Percentiles rank a stretch among this genome's conserved stretches.
These are phyloP conservation scores for Malus hybrid DNA, from an alignment of 331 rosid genomes.

Conservation along the genomic window DNA sequence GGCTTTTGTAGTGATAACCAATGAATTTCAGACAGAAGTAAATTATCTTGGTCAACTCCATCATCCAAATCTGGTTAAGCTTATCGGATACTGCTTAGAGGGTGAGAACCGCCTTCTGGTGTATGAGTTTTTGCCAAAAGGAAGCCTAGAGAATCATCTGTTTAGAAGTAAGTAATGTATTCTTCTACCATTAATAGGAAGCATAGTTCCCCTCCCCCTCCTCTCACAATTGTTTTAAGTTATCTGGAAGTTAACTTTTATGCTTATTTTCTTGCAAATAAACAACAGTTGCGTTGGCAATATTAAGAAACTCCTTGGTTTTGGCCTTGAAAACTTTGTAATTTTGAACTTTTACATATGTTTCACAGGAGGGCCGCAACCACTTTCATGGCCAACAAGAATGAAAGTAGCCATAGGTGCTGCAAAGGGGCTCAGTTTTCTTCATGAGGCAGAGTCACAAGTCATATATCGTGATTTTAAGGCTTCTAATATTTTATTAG, in stretches of 20 bases:
- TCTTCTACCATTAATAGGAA: background rate
- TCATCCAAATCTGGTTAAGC: constrained; percentile 59
- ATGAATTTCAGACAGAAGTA: constrained; percentile 52
- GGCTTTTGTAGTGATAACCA: constrained; percentile 2
- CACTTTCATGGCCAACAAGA: constrained; percentile 88
- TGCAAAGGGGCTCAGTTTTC: constrained; percentile 91
- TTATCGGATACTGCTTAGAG: constrained; percentile 75
- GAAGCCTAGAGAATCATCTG: constrained; percentile 95
- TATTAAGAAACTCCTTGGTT: background rate
- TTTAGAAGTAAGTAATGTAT: constrained; percentile 73
- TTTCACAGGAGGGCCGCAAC: constrained; percentile 85
- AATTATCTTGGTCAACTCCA: constrained; percentile 56
- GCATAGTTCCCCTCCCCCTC: background rate
- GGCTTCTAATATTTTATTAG: constrained; percentile 89
- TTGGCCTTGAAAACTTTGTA: constrained; percentile 3
- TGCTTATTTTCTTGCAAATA: background rate
- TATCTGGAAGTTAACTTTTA: background rate
- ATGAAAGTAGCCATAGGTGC: constrained; percentile 96
- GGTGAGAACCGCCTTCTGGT: constrained; percentile 92
- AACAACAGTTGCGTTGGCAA: background rate
- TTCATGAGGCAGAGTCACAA: constrained; percentile 85
- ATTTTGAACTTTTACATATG: background rate
- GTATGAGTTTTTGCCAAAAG: constrained; percentile 94
- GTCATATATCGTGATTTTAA: constrained; percentile 97
- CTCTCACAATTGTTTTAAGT: background rate